Conservation (phyloP, 75 land plant species). For the Picea sitchensis region DNA sequence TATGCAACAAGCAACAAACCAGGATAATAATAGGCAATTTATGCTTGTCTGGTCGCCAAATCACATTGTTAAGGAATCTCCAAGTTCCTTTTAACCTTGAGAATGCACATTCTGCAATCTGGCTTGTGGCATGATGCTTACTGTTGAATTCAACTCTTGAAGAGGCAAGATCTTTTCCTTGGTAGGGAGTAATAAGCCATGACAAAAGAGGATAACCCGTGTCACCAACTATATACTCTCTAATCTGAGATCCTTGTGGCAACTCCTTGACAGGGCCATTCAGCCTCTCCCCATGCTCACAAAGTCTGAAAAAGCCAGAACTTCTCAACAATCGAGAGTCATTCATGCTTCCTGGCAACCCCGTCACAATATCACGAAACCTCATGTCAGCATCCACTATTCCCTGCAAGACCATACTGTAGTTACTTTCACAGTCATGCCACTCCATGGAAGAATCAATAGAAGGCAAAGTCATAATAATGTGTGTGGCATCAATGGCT, state of each 20-base stretch:
- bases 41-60: conserved; percentile 90
- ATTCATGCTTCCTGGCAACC: conserved; percentile 90
- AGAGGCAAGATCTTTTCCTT: conserved; percentile 27
- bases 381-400: conserved; percentile 73
- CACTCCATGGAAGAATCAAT: conserved; percentile 84
- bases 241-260: conserved; percentile 32
- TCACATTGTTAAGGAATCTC: conserved; percentile 79
- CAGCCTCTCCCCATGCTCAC: conserved; percentile 58
- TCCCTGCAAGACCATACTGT: conserved; percentile 88
- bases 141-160: conserved; percentile 34
- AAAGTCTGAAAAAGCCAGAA: conserved; percentile 67
- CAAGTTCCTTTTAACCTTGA: conserved; percentile 76
- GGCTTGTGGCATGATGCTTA: conserved; percentile 34
- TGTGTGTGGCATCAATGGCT: conserved; percentile 87
- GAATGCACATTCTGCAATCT: conserved; percentile 51
- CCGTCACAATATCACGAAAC: conserved; percentile 85
- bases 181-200: conserved; percentile 83
- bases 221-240: conserved; percentile 83
- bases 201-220: conserved; percentile 73
- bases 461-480: conserved; percentile 86
- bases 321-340: conserved; percentile 52
- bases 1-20: conserved; percentile 86
- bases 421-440: conserved; percentile 77
- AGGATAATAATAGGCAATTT: conserved; percentile 79
- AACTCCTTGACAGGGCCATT: conserved; percentile 47